Conservation (phyloP, 495 filamentous ascomycete genomes). For the Geoglossum glabrum region DNA sequence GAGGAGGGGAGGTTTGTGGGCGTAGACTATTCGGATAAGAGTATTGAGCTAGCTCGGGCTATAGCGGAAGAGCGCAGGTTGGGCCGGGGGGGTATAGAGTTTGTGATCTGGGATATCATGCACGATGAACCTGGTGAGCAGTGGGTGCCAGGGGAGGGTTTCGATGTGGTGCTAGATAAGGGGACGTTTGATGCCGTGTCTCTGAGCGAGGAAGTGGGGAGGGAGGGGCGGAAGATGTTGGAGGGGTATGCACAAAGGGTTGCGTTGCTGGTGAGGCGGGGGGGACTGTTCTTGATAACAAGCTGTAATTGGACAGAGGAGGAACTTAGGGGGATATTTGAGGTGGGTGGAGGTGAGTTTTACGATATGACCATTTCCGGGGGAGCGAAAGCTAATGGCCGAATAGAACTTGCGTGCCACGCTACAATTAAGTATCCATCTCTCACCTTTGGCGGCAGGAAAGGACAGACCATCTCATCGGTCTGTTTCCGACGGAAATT, state of each 20-base stretch:
- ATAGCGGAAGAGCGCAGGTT: conserved; percentile 7
- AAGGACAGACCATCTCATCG: conserved; percentile 69
- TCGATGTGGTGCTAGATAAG: conserved; percentile 85
- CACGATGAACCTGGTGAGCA: conserved; percentile 6
- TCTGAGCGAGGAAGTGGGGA: conserved; percentile 40
- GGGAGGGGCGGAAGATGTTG: conserved; percentile 31
- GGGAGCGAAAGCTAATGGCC: not conserved
- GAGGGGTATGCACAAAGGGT: conserved; percentile 57
- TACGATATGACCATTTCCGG: not conserved
- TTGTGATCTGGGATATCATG: conserved; percentile 56
- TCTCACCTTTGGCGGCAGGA: conserved; percentile 69
- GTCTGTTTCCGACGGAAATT: conserved; percentile 44
- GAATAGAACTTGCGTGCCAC: conserved; percentile 28
- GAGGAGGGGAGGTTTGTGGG: conserved; percentile 41
- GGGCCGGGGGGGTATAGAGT: conserved; percentile 26
- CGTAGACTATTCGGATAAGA: conserved; percentile 64
- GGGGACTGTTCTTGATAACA: conserved; percentile 60
- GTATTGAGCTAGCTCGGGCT: conserved; percentile 44
- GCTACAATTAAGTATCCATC: conserved; percentile 58
- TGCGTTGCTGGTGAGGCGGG: conserved; percentile 38
- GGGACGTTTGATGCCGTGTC: conserved; percentile 92
- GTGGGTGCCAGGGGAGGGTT: conserved; percentile 27
- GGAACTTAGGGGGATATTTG: conserved; percentile 64
- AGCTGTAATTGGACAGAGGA: conserved; percentile 96
- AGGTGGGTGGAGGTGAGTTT: conserved; percentile 14